Conservation (phyloP, 148 eudicot species). For the Limonium bicolor region DNA sequence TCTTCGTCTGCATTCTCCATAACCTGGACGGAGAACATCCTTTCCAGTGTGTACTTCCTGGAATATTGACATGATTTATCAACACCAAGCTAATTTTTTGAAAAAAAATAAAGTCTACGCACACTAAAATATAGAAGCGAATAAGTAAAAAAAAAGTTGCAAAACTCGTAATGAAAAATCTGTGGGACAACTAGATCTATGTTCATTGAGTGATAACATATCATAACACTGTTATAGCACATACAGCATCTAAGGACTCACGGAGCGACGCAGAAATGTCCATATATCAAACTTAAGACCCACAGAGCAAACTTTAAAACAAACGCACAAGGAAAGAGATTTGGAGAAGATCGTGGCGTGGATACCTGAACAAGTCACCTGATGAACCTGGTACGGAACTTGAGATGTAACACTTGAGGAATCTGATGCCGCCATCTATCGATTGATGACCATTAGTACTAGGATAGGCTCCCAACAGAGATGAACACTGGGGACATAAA, state of each 20-base stretch:
- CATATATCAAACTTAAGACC: no score
- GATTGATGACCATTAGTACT: slow-evolving; percentile 27
- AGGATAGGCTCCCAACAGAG: slow-evolving; percentile 72
- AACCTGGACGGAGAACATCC: slow-evolving; percentile 74
- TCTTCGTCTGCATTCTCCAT: slow-evolving; percentile 76
- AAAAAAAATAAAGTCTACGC: neutral
- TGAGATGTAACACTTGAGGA: slow-evolving; percentile 69
- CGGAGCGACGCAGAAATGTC: no score
- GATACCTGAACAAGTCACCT: slow-evolving; percentile 55
- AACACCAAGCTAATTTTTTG: neutral
- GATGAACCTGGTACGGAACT: slow-evolving; percentile 37
- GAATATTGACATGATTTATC: neutral
- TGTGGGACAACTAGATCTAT: neutral
- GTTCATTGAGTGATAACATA: neutral
- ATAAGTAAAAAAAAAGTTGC: neutral
- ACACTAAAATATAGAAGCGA: neutral
- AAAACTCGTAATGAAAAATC: neutral
- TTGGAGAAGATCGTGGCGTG: neutral
- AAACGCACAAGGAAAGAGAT: no score
- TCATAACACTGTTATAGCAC: no score
- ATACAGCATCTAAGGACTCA: no score
- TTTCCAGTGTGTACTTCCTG: slow-evolving; percentile 66
- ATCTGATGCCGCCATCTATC: slow-evolving; percentile 71
- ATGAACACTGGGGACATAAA: slow-evolving; percentile 64
- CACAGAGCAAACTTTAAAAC: no score